These are phyloP conservation scores for Alternaria incomplexa DNA, from an alignment of 2,329 filamentous ascomycete genomes.

Conservation along the genomic window DNA sequence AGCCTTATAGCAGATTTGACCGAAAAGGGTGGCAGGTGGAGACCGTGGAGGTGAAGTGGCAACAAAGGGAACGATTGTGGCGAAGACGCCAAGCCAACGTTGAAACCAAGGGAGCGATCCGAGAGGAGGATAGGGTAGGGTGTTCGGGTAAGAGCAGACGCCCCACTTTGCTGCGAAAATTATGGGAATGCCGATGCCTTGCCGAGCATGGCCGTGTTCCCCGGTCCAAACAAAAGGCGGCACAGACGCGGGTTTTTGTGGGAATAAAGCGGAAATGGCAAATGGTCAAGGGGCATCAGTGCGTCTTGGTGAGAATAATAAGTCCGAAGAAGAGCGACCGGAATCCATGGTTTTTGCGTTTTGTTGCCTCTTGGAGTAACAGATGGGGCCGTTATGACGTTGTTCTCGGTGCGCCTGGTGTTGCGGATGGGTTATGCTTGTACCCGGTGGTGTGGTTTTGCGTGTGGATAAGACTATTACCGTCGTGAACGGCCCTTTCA, in stretches of 20 bases:
- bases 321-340: slow-evolving; percentile 14
- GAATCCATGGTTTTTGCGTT: slow-evolving; percentile 2
- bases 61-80: not conserved
- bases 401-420: not conserved
- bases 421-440: not conserved
- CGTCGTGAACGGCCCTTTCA: not conserved
- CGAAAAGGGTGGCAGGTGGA: not conserved
- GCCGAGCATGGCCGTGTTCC: not conserved
- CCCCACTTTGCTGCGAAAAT: not conserved
- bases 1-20: not conserved
- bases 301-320: not conserved
- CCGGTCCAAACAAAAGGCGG: not conserved
- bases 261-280: slow-evolving; percentile 1
- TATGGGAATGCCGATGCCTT: not conserved
- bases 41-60: not conserved
- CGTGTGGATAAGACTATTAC: not conserved
- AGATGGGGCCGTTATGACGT: not conserved
- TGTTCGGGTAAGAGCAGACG: not conserved
- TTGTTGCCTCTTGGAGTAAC: slow-evolving; percentile 4
- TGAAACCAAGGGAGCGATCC: not conserved
- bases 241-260: not conserved
- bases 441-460: not conserved
- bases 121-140: not conserved
- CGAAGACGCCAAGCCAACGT: not conserved
- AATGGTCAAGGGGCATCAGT: not conserved